Evolutionary conservation across 2,329 filamentous ascomycete species (phyloP).

Genomic region (Teratosphaeria pseudoeucalypti): DNA sequence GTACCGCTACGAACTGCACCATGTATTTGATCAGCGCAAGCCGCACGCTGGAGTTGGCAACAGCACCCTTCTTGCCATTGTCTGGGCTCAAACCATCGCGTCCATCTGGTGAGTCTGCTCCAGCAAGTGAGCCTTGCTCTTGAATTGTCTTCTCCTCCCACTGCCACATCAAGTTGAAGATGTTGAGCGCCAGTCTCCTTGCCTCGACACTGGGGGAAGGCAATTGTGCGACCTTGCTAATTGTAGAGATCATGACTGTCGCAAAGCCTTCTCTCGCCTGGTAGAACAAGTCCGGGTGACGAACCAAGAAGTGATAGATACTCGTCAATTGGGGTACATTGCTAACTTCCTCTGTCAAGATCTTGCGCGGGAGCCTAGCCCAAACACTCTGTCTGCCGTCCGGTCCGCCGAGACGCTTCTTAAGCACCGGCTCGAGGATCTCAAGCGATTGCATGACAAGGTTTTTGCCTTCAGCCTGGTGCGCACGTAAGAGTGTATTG

Average conservation of each 20-base stretch:
- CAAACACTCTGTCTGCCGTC: conserved; percentile 70
- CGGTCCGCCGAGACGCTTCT: conserved; percentile 65
- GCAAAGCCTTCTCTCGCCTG: conserved; percentile 88
- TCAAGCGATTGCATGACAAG: conserved; percentile 91
- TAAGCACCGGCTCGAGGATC: conserved; percentile 85
- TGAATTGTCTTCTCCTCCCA: conserved; percentile 83
- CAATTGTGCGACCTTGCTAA: conserved; percentile 76
- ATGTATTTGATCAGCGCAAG: conserved; percentile 87
- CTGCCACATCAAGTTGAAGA: conserved; percentile 82
- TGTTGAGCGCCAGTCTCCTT: conserved; percentile 79
- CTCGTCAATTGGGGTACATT: conserved; percentile 93
- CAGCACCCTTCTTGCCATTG: conserved; percentile 22
- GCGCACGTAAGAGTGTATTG: conserved; percentile 77
- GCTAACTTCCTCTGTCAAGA: conserved; percentile 85
- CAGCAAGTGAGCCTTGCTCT: conserved; percentile 36
- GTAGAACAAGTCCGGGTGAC: conserved; percentile 87
- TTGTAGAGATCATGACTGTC: conserved; percentile 73
- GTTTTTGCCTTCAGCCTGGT: conserved; percentile 86
- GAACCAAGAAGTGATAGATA: conserved; percentile 93
- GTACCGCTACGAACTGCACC: conserved; percentile 84
- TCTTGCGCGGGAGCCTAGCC: conserved; percentile 82
- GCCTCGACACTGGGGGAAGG: conserved; percentile 81
- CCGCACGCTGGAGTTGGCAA: conserved; percentile 46
- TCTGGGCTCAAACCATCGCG: conserved; percentile 5
- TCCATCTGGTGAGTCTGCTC: conserved; percentile 14